Evolutionary conservation across 2,329 filamentous ascomycete species (phyloP), one percentile per base, ranked within the genome.

Genomic region (Hypoxylon rubiginosum): DNA sequence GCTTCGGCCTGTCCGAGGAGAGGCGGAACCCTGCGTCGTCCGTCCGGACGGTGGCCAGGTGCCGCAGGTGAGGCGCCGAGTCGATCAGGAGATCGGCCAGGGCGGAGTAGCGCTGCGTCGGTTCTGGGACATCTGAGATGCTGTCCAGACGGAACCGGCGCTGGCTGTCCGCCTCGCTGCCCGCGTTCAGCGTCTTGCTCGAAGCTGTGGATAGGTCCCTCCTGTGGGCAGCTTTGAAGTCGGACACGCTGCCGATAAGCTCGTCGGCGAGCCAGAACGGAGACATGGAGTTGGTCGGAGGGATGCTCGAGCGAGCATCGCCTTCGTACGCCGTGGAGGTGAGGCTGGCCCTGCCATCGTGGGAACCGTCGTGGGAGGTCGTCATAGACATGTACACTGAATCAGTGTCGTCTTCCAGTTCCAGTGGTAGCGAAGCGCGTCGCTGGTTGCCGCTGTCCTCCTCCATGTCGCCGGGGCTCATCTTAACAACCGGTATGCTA

Each of bases 31-130:
- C 53, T 2, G 53, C 39, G 28, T 59, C 58, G 11, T 69, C 61
- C n/a, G 34, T 62, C 24, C 58, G 54, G 53, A 71, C 43, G 15
- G 64, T 66, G 15, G 70, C 65, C 15, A 72, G 53, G 21, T 71
- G 58, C 19, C 61, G 62, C 3, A 72, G 61, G 28, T 67, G 68
- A 9, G 64, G 70, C 17, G 66, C 68, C 36, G 70, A 66, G 24
- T 67, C 70, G 41, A 70, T 62, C 19, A 72, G 58, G 24, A 71
- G 63, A 52, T 72, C 69, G 8, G 66, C 63, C 39, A 72, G 45
- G 1, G 58, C 61, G 2, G 64, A 28, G 32, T 64, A 62, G 13
- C 61, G 56, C 32, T 68, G 60, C 1, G 39, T 9, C 17, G 39
- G 21, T 15, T 69, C 58, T 5, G 58, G 51, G n/a, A 50, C n/a